phyloP scores from a whole-genome alignment of 2,329 filamentous ascomycete species.

The Neofusicoccum sp. region DNA sequence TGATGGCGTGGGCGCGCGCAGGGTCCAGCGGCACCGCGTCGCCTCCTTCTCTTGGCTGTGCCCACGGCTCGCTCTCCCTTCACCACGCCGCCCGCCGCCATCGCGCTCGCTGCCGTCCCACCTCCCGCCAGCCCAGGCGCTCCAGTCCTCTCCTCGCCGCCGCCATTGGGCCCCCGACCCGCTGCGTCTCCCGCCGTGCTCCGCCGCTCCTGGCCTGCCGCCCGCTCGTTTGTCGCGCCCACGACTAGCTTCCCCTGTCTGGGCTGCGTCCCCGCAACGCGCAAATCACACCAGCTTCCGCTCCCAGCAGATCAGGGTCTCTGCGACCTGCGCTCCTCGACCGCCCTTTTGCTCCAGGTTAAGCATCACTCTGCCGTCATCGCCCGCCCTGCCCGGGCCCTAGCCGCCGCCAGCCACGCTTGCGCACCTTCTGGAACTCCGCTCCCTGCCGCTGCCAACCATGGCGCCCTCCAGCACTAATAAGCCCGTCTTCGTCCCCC shows the following conservation, averaged over 20 bases:
- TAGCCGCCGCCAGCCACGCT: not conserved
- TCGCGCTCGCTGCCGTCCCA: not conserved
- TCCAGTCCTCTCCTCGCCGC: not conserved
- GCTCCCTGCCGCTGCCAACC: not conserved
- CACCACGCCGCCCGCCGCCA: constrained; percentile 8
- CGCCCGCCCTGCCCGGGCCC: not conserved
- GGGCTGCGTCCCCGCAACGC: constrained; percentile 16
- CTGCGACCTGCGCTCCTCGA: not conserved
- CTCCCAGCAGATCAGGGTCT: constrained; percentile 16
- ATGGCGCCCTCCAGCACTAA: constrained; percentile 14
- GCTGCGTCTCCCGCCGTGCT: not conserved
- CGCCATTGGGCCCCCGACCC: not conserved
- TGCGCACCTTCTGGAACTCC: not conserved
- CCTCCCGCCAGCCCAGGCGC: constrained; percentile 5
- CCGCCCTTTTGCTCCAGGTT: constrained; percentile 8
- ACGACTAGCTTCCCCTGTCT: constrained; percentile 19
- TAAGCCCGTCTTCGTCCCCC: constrained; percentile 13
- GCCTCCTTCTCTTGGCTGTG: constrained; percentile 13
- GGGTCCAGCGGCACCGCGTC: not conserved
- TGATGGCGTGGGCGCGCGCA: constrained; percentile 5
- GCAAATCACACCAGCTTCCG: constrained; percentile 13
- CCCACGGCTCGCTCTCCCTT: constrained; percentile 11
- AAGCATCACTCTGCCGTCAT: constrained; percentile 5
- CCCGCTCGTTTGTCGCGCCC: constrained; percentile 3
- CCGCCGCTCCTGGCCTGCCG: constrained; percentile 3